Evolutionary conservation across 805 yeast species (phyloP).

Genomic region (Tetrapisispora pingtungensis): DNA sequence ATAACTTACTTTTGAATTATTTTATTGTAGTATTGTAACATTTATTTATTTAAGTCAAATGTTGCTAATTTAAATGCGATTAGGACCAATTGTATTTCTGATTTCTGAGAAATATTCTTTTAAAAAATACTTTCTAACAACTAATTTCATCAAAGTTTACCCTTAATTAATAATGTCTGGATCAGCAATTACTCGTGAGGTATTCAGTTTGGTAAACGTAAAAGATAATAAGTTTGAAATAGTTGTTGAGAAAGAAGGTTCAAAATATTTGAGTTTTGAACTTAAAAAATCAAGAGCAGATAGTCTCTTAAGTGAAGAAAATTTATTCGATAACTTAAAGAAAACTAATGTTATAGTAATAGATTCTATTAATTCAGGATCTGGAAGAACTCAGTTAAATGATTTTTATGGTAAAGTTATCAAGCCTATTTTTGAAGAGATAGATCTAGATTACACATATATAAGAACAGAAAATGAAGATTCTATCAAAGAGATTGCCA

Average conservation of each 20-base stretch:
- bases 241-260: slow-evolving; percentile 6
- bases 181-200: background rate
- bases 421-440: slow-evolving; percentile 36
- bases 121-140: too few relatives aligned
- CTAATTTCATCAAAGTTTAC: too few relatives aligned
- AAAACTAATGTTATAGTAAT: slow-evolving; percentile 11
- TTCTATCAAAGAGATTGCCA: slow-evolving; percentile 36
- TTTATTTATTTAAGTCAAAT: too few relatives aligned
- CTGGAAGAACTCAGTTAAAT: slow-evolving; percentile 25
- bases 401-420: slow-evolving; percentile 37
- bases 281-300: background rate
- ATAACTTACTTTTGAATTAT: too few relatives aligned
- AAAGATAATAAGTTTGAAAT: slow-evolving; percentile 3
- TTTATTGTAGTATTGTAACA: too few relatives aligned
- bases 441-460: slow-evolving; percentile 33
- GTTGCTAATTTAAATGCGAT: too few relatives aligned
- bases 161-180: too few relatives aligned
- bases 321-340: background rate
- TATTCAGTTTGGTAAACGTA: background rate
- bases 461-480: slow-evolving; percentile 33
- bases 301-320: background rate
- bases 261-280: slow-evolving; percentile 7
- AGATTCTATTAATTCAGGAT: slow-evolving; percentile 32
- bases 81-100: too few relatives aligned
- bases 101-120: too few relatives aligned